These are phyloP conservation scores for Ceratocystiopsis sp. DNA, from an alignment of 2,329 filamentous ascomycete genomes.

Conservation along the genomic window DNA sequence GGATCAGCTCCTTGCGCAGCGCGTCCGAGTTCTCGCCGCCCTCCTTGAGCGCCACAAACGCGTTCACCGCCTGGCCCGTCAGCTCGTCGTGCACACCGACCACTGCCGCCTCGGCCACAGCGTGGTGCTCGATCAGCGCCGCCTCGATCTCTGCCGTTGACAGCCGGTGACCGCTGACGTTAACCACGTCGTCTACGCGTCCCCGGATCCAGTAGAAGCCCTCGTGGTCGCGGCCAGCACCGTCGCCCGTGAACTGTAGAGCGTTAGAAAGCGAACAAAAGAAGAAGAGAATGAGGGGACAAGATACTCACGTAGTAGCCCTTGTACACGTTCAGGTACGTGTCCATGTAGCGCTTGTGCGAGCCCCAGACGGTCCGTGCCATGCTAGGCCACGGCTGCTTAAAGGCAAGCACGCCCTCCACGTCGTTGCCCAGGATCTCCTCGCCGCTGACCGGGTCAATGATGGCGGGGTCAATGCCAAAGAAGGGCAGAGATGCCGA, in stretches of 20 bases:
- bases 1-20: constrained; percentile 79
- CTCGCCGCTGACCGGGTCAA: constrained; percentile 87
- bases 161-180: constrained; percentile 88
- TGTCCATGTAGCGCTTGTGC: constrained; percentile 98
- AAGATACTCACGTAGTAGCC: constrained; percentile 75
- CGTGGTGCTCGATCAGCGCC: constrained; percentile 77
- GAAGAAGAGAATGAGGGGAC: not conserved
- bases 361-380: constrained; percentile 93
- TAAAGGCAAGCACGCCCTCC: constrained; percentile 91
- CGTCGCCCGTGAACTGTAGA: constrained; percentile 69
- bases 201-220: constrained; percentile 99
- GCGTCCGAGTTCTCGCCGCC: constrained; percentile 59
- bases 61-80: constrained; percentile 92
- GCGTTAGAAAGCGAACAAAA: constrained; percentile 4
- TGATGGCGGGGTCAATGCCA: constrained; percentile 91
- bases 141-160: constrained; percentile 98
- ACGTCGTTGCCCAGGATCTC: constrained; percentile 93
- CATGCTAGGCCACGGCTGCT: constrained; percentile 98
- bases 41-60: constrained; percentile 87
- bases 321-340: constrained; percentile 93
- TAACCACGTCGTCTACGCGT: constrained; percentile 95
- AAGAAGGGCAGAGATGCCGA: constrained; percentile 96
- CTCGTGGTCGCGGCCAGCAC: constrained; percentile 88
- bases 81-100: constrained; percentile 88
- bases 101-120: constrained; percentile 86